These are phyloP conservation scores for Trichosporon inkin DNA, from an alignment of 1,284 basidiomycete genomes.

Conservation along the genomic window DNA sequence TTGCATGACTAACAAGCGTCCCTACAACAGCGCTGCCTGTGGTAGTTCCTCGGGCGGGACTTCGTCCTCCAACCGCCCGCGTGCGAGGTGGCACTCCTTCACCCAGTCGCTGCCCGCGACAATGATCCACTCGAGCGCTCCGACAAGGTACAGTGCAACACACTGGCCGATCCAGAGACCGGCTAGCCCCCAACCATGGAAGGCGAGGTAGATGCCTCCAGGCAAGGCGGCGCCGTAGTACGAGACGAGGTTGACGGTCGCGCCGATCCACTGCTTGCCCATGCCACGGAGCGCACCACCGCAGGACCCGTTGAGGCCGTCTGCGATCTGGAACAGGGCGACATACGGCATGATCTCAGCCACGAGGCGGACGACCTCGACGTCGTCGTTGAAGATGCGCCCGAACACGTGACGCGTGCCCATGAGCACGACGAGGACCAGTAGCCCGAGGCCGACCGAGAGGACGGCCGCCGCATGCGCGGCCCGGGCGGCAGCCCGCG, in stretches of 20 bases:
- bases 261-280: conserved; percentile 14
- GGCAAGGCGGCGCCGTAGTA: conserved; percentile 11
- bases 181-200: conserved; percentile 11
- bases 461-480: conserved; percentile 5
- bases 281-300: conserved; percentile 9
- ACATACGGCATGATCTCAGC: conserved; percentile 12
- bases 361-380: conserved; percentile 1
- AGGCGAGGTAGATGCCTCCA: conserved; percentile 8
- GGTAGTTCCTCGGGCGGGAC: not conserved
- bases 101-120: conserved; percentile 6
- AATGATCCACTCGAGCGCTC: conserved; percentile 8
- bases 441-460: not conserved
- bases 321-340: conserved; percentile 12
- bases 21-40: not conserved
- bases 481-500: not conserved
- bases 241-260: conserved; percentile 2
- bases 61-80: not conserved
- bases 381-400: conserved; percentile 10
- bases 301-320: conserved; percentile 11
- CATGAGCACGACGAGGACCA: conserved; percentile 9
- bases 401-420: conserved; percentile 3
- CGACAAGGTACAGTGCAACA: conserved; percentile 8
- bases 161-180: conserved; percentile 13
- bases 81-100: conserved; percentile 1
- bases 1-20: too few relatives aligned